phyloP scores from a whole-genome alignment of 2,329 filamentous ascomycete genomes.

The Graphilbum ipis-grandicollis region DNA sequence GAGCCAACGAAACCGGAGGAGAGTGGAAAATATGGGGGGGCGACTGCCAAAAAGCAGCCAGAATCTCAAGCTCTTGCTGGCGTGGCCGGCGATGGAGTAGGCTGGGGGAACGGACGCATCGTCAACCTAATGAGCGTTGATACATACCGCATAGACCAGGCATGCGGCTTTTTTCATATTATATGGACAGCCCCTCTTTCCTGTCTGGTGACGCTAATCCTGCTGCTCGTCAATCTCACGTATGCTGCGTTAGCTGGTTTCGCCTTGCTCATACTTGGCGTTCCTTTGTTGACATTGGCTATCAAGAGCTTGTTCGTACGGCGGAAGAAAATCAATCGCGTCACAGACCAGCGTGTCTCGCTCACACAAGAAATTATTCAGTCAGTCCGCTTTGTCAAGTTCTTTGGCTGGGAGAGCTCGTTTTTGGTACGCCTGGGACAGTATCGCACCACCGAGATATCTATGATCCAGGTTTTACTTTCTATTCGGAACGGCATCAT shows the following conservation, averaged over 20 bases:
- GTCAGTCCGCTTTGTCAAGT: conserved; percentile 89
- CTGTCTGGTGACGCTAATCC: conserved; percentile 58
- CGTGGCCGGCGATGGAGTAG: conserved; percentile 51
- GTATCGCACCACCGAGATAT: conserved; percentile 62
- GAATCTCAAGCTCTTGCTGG: no score
- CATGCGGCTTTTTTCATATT: conserved; percentile 78
- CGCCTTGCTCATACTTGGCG: conserved; percentile 57
- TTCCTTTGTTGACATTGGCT: conserved; percentile 61
- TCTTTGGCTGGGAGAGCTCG: conserved; percentile 84
- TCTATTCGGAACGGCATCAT: conserved; percentile 74
- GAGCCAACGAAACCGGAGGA: no score
- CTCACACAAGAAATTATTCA: conserved; percentile 85
- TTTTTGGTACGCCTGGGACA: conserved; percentile 62
- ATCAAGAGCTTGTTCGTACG: conserved; percentile 62
- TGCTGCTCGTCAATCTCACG: conserved; percentile 72
- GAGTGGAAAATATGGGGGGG: no score
- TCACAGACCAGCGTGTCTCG: conserved; percentile 82
- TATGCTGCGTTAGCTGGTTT: conserved; percentile 87
- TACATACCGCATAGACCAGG: conserved; percentile 81
- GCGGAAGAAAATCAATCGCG: conserved; percentile 70
- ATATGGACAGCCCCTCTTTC: conserved; percentile 74
- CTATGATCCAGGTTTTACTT: conserved; percentile 67
- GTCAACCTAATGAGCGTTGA: conserved; percentile 92
- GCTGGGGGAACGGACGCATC: conserved; percentile 86
- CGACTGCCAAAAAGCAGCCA: no score